Evolutionary conservation across 306 rosid genomes (phyloP), one percentile per base, ranked within the genome.

Genomic region (Cicer yamashitae): DNA sequence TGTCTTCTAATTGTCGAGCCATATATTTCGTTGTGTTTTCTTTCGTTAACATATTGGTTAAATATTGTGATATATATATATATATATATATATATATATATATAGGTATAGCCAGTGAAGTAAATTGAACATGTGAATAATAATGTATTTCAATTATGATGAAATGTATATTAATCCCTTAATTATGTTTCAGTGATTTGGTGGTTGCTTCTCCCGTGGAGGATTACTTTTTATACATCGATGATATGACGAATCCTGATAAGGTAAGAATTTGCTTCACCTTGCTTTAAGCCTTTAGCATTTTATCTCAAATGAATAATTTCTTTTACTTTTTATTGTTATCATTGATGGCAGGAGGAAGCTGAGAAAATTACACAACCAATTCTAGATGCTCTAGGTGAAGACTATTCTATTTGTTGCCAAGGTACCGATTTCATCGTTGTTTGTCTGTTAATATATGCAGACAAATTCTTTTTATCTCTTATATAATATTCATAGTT

Each of bases 141-240:
- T 48, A 75, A 2, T 38, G 22, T 45, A 66, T 52, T 75, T 73
- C 34, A 10, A 68, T 73, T 51, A 7, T 47, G 12, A 59, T 13
- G 15, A 65, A 18, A 25, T 67, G 64, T 68, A 50, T 73, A 67
- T 30, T 62, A 67, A 81, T 67, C 54, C 14, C 15, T 54, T 41
- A 9, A 67, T 80, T 75, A 65, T 79, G n/a, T 63, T 60, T 58
- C 90, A 94, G 98, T 70, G 98, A 91, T 90, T 84, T 94, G 92
- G 96, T 94, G 50, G 98, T 90, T 75, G 97, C 89, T 71, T 92
- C 97, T 79, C 98, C 96, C 0, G 90, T 94, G 77, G 98, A 94
- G 87, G 97, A 94, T 83, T 94, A 94, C 85, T 92, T 94, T 84
- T 82, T 92, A 54, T 88, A 86, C 80, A 84, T 94, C 3, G 91